Evolutionary conservation across 1,284 basidiomycete species (phyloP), one percentile per base, ranked within the genome.

Genomic region (Mycena citricolor): DNA sequence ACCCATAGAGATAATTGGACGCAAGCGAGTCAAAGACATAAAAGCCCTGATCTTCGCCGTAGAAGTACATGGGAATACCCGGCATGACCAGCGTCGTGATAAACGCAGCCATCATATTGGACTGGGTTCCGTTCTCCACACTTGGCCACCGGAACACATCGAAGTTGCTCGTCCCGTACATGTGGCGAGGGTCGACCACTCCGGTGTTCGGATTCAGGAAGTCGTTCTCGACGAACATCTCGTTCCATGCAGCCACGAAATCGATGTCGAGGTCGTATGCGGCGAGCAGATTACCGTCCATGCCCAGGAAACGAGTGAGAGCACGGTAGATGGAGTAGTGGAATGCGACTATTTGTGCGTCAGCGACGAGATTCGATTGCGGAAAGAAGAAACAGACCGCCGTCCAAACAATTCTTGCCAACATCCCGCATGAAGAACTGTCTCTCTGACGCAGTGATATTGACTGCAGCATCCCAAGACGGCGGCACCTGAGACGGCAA

Each of bases 101-200:
- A 60, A 94, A 93, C 10, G 83, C 79, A 2, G 76, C 91, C 34
- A 93, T 63, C 5, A 77, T 82, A 51, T 83, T 83, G 54, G 77
- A 77, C 55, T 88, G 79, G 1, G 83, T 86, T 14, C 92, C 92
- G 58, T 90, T 89, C 54, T 84, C 77, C 57, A 94, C 62, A 65
- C 84, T 82, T 2, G 90, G 90, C 92, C 92, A 95, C 47, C 92
- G 78, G 74, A 88, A 94, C 12, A 94, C 79, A 70, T 95, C 92
- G 68, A 94, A 94, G 62, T 95, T 95, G 58, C 86, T 87, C n/a
- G 85, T 83, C 32, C 92, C 92, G 60, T 77, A 93, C 85, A 93
- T 82, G 66, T 95, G 92, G 47, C 77, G 72, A 2, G 92, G 91
- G 61, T 95, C 92, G 30, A 91, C 66, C 4, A 60, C 16, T 49